Conservation (phyloP, 1,284 basidiomycete species). For the Ganoderma meredithae region DNA sequence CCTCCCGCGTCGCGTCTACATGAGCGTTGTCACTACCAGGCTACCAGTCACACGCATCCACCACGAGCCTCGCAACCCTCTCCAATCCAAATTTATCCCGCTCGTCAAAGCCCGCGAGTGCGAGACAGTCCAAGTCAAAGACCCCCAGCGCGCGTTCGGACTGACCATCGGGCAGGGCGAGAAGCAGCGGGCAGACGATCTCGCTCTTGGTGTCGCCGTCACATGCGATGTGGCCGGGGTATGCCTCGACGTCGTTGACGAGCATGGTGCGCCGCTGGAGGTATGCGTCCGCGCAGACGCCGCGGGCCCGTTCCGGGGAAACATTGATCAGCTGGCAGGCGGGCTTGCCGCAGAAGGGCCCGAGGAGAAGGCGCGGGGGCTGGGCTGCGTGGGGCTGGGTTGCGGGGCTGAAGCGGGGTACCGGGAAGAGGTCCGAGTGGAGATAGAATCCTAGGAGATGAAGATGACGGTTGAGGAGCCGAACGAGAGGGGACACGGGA, state of each 20-base stretch:
- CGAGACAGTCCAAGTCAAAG: slow-evolving; percentile 86
- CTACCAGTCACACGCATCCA: slow-evolving; percentile 63
- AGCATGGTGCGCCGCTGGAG: slow-evolving; percentile 61
- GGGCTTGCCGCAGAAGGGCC: slow-evolving; percentile 89
- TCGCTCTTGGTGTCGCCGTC: slow-evolving; percentile 89
- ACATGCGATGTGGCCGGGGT: slow-evolving; percentile 91
- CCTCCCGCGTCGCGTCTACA: slow-evolving; percentile 3
- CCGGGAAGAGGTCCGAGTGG: slow-evolving; percentile 67
- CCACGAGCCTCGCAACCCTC: slow-evolving; percentile 71
- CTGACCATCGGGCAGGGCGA: slow-evolving; percentile 43
- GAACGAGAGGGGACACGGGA: not conserved
- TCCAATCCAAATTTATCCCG: slow-evolving; percentile 79
- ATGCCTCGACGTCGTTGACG: slow-evolving; percentile 77
- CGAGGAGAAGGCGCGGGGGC: slow-evolving; percentile 62
- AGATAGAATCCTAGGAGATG: slow-evolving; percentile 80
- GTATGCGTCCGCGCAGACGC: slow-evolving; percentile 87
- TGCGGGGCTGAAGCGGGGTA: slow-evolving; percentile 43
- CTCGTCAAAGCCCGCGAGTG: slow-evolving; percentile 72
- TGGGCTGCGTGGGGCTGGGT: slow-evolving; percentile 13
- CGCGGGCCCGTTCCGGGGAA: slow-evolving; percentile 61
- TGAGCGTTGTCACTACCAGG: slow-evolving; percentile 48
- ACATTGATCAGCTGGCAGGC: slow-evolving; percentile 85
- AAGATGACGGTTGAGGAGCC: not conserved
- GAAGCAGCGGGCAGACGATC: slow-evolving; percentile 80
- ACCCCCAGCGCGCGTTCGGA: slow-evolving; percentile 66